Evolutionary conservation across 73 alveolate species (phyloP).

Genomic region (Symbiodinium natans): DNA sequence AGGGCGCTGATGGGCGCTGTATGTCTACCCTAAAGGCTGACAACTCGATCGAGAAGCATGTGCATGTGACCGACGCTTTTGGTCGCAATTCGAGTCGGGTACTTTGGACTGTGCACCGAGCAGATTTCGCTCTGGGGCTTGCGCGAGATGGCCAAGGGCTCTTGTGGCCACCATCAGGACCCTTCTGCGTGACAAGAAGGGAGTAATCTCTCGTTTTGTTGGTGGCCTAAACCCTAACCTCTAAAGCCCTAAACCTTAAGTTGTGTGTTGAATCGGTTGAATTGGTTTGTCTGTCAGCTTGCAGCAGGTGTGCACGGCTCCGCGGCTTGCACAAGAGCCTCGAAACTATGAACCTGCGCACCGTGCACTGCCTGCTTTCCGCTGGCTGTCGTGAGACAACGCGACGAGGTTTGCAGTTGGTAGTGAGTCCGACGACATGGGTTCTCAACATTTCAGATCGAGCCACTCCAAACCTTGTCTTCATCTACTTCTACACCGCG

Average conservation of each 20-base stretch:
- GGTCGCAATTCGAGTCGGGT: background rate
- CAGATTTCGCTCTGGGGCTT: background rate
- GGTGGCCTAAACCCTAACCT: too few species aligned
- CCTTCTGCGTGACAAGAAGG: too few species aligned
- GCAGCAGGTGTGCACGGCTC: conserved; percentile 1
- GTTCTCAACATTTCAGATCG: background rate
- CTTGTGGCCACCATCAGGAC: background rate
- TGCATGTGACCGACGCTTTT: too few species aligned
- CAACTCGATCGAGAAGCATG: too few species aligned
- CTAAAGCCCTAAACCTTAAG: too few species aligned
- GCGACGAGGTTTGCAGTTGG: background rate
- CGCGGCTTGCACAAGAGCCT: background rate
- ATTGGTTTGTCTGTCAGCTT: background rate
- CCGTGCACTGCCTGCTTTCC: conserved; percentile 20
- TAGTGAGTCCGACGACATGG: too few species aligned
- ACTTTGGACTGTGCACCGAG: conserved; percentile 5
- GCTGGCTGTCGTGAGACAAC: background rate
- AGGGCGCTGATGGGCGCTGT: too few species aligned
- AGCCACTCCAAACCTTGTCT: background rate
- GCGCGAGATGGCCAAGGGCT: background rate
- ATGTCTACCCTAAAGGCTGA: too few species aligned
- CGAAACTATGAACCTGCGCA: background rate
- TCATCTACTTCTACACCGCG: background rate
- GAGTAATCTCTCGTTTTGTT: background rate
- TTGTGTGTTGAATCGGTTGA: too few species aligned